Evolutionary conservation across 192 early-diverging fungal species (phyloP).

Genomic region (Kappamyces sp.): DNA sequence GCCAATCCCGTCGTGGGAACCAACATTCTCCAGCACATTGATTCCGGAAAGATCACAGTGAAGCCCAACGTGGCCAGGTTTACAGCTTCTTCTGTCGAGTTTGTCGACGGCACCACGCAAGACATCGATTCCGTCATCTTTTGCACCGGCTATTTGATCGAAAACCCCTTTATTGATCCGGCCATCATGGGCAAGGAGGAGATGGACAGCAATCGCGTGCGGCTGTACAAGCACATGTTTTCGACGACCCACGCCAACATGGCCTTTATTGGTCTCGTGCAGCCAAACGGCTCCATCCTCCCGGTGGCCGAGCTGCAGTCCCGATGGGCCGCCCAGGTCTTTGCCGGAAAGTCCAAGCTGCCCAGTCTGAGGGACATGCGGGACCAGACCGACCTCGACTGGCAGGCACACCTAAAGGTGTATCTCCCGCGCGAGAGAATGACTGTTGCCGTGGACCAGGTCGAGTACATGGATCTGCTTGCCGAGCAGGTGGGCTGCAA

Average conservation of each 20-base stretch:
- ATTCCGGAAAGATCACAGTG: constrained; percentile 45
- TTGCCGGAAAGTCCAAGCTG: constrained; percentile 29
- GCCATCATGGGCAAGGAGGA: constrained; percentile 37
- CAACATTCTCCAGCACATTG: constrained; percentile 43
- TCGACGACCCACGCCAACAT: constrained; percentile 45
- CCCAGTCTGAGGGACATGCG: constrained; percentile 44
- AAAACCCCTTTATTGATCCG: constrained; percentile 43
- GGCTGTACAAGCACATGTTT: constrained; percentile 54
- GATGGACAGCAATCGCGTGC: constrained; percentile 36
- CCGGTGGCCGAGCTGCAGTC: constrained; percentile 54
- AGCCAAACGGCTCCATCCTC: constrained; percentile 48
- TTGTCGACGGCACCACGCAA: constrained; percentile 52
- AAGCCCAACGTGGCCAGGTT: constrained; percentile 42
- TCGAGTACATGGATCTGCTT: constrained; percentile 40
- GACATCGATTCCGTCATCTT: constrained; percentile 53
- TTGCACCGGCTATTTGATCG: constrained; percentile 58
- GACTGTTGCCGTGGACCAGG: constrained; percentile 47
- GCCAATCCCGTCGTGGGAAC: constrained; percentile 46
- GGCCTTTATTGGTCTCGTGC: constrained; percentile 53
- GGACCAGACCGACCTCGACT: constrained; percentile 26
- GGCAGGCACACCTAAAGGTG: constrained; percentile 14
- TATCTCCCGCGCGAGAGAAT: constrained; percentile 38
- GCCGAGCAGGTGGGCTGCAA: constrained; percentile 39
- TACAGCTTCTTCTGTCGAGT: constrained; percentile 38
- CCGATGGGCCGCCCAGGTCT: constrained; percentile 40